A percentile compares a stretch with the other conserved stretches of the same genome.
These are phyloP conservation scores for Crithidia fasciculata DNA, from an alignment of 208 protist species.

Conservation along the genomic window DNA sequence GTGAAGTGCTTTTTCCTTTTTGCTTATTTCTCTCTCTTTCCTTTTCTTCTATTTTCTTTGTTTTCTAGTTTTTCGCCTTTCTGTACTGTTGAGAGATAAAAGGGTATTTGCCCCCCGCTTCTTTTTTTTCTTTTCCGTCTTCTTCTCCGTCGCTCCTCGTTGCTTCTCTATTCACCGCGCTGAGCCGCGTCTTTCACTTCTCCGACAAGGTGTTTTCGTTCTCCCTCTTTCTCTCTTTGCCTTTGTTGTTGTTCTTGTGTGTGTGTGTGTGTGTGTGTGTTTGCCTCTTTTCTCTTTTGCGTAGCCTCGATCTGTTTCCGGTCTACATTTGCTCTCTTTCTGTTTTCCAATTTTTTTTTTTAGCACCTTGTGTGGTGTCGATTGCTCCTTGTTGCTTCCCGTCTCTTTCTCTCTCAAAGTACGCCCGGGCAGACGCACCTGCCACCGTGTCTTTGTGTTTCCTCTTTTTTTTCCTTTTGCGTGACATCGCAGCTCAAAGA, in stretches of 20 bases:
- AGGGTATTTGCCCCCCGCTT: neutral
- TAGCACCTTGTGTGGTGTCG: conserved; percentile 4
- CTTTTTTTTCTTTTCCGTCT: neutral
- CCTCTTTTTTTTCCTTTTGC: neutral
- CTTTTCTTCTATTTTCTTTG: neutral
- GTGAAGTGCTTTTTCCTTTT: too few species aligned
- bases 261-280: conserved; percentile 14
- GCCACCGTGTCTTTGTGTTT: neutral
- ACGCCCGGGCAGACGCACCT: neutral
- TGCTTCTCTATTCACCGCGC: conserved; percentile 10
- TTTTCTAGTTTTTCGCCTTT: neutral
- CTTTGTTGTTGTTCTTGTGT: neutral
- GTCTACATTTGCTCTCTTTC: neutral
- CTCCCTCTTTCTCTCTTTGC: neutral
- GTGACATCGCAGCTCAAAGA: conserved; percentile 7
- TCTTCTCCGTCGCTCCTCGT: neutral
- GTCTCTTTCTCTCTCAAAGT: neutral
- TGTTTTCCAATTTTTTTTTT: conserved; percentile 9
- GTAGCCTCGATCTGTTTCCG: neutral
- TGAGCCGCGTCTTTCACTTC: neutral
- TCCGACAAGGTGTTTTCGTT: neutral
- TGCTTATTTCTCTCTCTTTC: neutral
- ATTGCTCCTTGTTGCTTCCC: conserved; percentile 10
- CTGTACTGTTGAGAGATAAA: neutral
- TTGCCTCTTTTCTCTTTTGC: neutral